Percentiles rank a stretch among this genome's conserved stretches.
Conservation (phyloP, 1,284 basidiomycete genomes). For the Phellopilus nigrolimitatus region DNA sequence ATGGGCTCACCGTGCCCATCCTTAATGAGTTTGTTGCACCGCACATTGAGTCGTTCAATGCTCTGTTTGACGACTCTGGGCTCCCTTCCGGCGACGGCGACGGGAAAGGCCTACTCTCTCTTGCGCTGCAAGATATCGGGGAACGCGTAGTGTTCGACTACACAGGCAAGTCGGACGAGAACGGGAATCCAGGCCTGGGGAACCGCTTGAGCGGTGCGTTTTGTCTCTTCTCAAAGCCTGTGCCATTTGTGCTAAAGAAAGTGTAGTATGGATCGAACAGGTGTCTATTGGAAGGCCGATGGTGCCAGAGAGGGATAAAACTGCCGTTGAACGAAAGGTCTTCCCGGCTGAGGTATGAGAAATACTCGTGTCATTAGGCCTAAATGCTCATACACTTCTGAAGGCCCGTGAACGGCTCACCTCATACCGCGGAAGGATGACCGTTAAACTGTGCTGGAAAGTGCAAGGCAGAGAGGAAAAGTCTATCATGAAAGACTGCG, state of each 20-base stretch:
- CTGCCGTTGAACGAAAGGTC: slow-evolving; percentile 63
- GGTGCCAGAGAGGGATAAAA: slow-evolving; percentile 81
- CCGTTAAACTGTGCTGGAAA: slow-evolving; percentile 86
- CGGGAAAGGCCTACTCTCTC: slow-evolving; percentile 75
- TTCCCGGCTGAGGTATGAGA: slow-evolving; percentile 82
- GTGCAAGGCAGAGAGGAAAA: slow-evolving; percentile 60
- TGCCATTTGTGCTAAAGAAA: slow-evolving; percentile 11
- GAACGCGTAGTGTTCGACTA: slow-evolving; percentile 92
- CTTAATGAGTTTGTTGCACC: slow-evolving; percentile 93
- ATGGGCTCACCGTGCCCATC: slow-evolving; percentile 71
- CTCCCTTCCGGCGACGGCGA: slow-evolving; percentile 68
- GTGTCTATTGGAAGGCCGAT: slow-evolving; percentile 84
- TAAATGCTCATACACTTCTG: slow-evolving; percentile 4
- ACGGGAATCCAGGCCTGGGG: slow-evolving; percentile 62
- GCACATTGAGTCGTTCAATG: slow-evolving; percentile 96
- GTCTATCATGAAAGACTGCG: slow-evolving; percentile 83
- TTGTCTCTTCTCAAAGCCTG: background rate
- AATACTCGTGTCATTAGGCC: slow-evolving; percentile 7
- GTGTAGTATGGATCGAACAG: slow-evolving; percentile 84
- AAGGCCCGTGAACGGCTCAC: slow-evolving; percentile 90
- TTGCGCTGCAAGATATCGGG: slow-evolving; percentile 82
- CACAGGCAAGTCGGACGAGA: slow-evolving; percentile 49
- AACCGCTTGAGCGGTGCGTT: slow-evolving; percentile 78
- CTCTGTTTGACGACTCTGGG: slow-evolving; percentile 85
- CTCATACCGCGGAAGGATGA: slow-evolving; percentile 91